Percentiles rank a stretch among this genome's conserved stretches.
Conservation (phyloP, 495 filamentous ascomycete species). For the Penicillium pancosmium region DNA sequence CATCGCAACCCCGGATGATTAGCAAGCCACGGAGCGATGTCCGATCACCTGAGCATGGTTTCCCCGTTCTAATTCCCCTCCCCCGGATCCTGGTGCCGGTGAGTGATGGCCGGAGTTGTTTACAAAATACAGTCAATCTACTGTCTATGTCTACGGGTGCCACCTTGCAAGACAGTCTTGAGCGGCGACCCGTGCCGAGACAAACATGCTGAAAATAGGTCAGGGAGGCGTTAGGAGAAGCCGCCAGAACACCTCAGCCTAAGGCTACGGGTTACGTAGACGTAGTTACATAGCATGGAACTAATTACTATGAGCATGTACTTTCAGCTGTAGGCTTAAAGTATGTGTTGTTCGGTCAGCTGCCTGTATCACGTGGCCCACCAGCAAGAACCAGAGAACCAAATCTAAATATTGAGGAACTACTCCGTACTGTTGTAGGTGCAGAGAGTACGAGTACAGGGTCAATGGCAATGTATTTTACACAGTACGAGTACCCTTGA, state of each 20-base stretch:
- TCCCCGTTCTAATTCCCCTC: not conserved
- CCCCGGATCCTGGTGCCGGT: slow-evolving; percentile 8
- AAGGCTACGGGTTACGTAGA: no score
- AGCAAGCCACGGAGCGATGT: slow-evolving; percentile 14
- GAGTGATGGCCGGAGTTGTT: not conserved
- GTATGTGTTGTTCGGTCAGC: not conserved
- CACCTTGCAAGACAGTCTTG: not conserved
- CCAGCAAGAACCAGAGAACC: not conserved
- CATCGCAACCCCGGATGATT: slow-evolving; percentile 19
- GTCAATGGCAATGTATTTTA: no score
- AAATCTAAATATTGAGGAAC: not conserved
- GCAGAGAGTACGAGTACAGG: not conserved
- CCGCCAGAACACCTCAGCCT: not conserved
- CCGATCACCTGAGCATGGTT: slow-evolving; percentile 18
- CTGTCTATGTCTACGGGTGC: not conserved
- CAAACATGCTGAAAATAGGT: slow-evolving; percentile 1
- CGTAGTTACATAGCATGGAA: no score
- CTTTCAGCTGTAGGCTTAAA: no score
- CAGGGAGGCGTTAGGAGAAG: not conserved
- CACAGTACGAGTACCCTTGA: not conserved
- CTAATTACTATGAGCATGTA: no score
- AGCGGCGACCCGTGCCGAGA: not conserved
- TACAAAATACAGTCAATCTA: not conserved
- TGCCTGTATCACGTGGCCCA: slow-evolving; percentile 11
- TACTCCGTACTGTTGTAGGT: not conserved